Evolutionary conservation across 192 early-diverging fungal species (phyloP).

Genomic region (Mortierella alpina): DNA sequence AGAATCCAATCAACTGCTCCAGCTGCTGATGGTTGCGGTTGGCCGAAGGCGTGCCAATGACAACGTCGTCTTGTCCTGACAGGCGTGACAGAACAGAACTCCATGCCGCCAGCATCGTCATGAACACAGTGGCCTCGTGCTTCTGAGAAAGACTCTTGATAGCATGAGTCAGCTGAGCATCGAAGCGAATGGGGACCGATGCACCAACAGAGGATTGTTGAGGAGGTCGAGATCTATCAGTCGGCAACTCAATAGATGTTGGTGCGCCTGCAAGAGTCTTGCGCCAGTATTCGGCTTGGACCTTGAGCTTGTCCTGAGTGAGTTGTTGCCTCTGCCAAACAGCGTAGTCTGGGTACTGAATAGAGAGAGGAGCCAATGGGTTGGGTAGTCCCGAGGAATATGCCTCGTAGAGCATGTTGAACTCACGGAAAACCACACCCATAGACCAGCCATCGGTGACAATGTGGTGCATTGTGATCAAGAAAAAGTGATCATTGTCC

Average conservation of each 20-base stretch:
- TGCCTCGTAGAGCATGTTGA: too few species aligned
- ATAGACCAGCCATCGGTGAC: too few species aligned
- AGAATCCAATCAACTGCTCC: slow-evolving; percentile 12
- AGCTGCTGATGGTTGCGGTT: slow-evolving; percentile 3
- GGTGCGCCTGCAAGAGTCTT: too few species aligned
- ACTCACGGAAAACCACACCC: too few species aligned
- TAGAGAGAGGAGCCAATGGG: background rate
- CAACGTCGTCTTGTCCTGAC: slow-evolving; percentile 8
- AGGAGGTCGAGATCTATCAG: too few species aligned
- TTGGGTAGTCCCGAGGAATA: background rate
- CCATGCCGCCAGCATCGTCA: slow-evolving; percentile 5
- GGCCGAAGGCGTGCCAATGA: slow-evolving; percentile 7
- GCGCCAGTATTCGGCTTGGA: too few species aligned
- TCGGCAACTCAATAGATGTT: too few species aligned
- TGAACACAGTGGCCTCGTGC: background rate
- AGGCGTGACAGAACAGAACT: background rate
- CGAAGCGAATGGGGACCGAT: background rate
- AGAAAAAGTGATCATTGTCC: too few species aligned
- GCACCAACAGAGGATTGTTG: background rate
- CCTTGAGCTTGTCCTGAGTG: background rate
- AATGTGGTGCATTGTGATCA: too few species aligned
- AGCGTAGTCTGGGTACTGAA: background rate
- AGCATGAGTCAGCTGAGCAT: background rate
- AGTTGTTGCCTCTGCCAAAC: background rate
- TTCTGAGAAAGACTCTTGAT: background rate